Evolutionary conservation across 306 rosid species (phyloP).

Genomic region (Prunus mume): DNA sequence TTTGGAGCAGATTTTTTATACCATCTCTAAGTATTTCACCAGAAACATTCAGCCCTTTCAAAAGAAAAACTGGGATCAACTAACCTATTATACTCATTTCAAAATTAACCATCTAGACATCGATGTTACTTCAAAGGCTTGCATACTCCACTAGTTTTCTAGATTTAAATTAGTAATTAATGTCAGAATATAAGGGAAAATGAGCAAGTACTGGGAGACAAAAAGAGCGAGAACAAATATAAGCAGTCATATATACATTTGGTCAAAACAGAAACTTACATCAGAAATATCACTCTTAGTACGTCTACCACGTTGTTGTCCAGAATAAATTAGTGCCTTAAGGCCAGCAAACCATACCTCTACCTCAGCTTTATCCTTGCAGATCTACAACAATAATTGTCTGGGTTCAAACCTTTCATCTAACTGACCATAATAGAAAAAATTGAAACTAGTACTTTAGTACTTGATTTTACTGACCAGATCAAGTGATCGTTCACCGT

Average conservation of each 20-base stretch:
- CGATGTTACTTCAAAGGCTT: background rate
- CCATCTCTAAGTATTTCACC: background rate
- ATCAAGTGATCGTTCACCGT: constrained; percentile 84
- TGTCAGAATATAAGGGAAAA: background rate
- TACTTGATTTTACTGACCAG: constrained; percentile 55
- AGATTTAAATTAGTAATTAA: background rate
- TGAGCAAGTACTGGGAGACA: background rate
- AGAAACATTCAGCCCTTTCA: background rate
- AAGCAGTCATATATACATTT: background rate
- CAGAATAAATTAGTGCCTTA: constrained; percentile 60
- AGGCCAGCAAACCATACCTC: constrained; percentile 84
- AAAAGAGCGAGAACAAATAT: background rate
- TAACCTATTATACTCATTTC: background rate
- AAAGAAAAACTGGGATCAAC: background rate
- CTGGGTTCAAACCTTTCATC: constrained; percentile 16
- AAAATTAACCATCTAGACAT: background rate
- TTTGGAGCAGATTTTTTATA: background rate
- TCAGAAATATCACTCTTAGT: constrained; percentile 53
- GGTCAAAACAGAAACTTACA: constrained; percentile 50
- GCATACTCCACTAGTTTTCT: background rate
- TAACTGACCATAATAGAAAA: constrained; percentile 10
- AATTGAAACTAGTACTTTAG: background rate
- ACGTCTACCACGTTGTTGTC: constrained; percentile 37
- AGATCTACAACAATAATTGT: constrained; percentile 48
- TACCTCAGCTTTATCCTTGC: constrained; percentile 92